phyloP scores from a whole-genome alignment of 495 filamentous ascomycete genomes.

The Tetracladium marchalianum region DNA sequence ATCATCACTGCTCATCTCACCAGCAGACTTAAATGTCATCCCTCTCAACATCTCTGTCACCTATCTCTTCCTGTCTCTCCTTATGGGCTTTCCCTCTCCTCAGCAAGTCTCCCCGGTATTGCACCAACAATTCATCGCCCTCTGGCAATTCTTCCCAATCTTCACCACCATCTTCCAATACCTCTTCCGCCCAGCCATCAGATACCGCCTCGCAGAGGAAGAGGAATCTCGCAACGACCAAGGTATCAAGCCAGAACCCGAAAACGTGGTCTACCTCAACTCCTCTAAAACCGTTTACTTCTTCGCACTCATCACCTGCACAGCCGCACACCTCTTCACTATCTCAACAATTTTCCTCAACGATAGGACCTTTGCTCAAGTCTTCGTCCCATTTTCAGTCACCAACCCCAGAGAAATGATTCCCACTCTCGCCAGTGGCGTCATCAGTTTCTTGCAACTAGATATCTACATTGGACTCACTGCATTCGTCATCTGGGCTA shows the following conservation, averaged over 20 bases:
- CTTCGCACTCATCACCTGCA: slow-evolving; percentile 38
- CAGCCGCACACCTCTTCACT: slow-evolving; percentile 37
- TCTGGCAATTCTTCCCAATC: slow-evolving; percentile 52
- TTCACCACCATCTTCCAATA: slow-evolving; percentile 29
- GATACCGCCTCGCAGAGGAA: too few relatives aligned
- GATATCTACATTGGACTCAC: slow-evolving; percentile 44
- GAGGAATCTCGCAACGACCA: slow-evolving; percentile 7
- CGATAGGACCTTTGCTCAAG: slow-evolving; percentile 28
- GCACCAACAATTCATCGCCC: slow-evolving; percentile 47
- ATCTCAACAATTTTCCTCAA: slow-evolving; percentile 37
- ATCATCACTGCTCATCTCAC: slow-evolving; percentile 32
- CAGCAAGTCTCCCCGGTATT: slow-evolving; percentile 29
- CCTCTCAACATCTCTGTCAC: slow-evolving; percentile 38
- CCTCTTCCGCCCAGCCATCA: slow-evolving; percentile 19
- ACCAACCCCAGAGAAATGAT: slow-evolving; percentile 24
- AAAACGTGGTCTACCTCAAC: slow-evolving; percentile 22
- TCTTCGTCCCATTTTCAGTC: slow-evolving; percentile 20
- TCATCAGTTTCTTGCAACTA: slow-evolving; percentile 46
- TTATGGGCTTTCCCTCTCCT: slow-evolving; percentile 43
- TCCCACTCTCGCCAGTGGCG: slow-evolving; percentile 35
- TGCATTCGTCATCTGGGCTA: slow-evolving; percentile 45
- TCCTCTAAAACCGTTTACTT: slow-evolving; percentile 42
- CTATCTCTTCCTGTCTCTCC: slow-evolving; percentile 38
- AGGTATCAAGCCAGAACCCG: slow-evolving; percentile 15
- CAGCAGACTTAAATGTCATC: slow-evolving; percentile 34